These are phyloP conservation scores for Adiantum capillusveneris DNA, from an alignment of 75 land plant species.

Conservation along the genomic window DNA sequence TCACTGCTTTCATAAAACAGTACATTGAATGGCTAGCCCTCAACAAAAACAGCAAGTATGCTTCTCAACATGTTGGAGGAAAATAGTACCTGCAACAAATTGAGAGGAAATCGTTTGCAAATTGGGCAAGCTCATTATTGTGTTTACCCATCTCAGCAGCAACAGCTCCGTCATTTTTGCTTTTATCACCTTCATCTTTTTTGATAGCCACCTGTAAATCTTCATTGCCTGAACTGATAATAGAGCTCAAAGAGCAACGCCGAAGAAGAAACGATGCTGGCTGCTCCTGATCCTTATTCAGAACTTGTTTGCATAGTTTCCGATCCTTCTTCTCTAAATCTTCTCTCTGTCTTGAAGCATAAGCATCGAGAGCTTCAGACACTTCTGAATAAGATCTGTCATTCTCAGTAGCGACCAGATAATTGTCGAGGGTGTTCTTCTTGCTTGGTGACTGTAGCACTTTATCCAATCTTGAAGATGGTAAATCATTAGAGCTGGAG, in stretches of 20 bases:
- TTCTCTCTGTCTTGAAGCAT: neutral
- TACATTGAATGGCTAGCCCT: neutral
- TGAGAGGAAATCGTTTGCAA: conserved; percentile 73
- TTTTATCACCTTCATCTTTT: neutral
- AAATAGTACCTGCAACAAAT: conserved; percentile 62
- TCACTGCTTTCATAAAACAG: neutral
- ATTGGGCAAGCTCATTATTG: conserved; percentile 32
- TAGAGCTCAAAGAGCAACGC: neutral
- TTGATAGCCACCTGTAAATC: neutral
- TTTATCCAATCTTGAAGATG: neutral
- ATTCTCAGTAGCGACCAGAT: conserved; percentile 38
- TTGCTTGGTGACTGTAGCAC: conserved; percentile 10
- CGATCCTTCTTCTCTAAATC: neutral
- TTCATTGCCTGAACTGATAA: too few species aligned
- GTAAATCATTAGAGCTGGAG: conserved; percentile 12
- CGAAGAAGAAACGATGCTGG: neutral
- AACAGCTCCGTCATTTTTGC: neutral
- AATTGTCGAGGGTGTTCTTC: conserved; percentile 10
- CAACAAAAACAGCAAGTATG: neutral
- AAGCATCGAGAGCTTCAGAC: conserved; percentile 16
- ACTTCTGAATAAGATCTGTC: conserved; percentile 20
- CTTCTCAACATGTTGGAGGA: neutral
- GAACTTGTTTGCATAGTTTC: neutral
- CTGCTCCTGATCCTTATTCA: too few species aligned
- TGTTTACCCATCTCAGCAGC: neutral